phyloP scores from a whole-genome alignment of 306 rosid genomes.

The Lablab purpureus region DNA sequence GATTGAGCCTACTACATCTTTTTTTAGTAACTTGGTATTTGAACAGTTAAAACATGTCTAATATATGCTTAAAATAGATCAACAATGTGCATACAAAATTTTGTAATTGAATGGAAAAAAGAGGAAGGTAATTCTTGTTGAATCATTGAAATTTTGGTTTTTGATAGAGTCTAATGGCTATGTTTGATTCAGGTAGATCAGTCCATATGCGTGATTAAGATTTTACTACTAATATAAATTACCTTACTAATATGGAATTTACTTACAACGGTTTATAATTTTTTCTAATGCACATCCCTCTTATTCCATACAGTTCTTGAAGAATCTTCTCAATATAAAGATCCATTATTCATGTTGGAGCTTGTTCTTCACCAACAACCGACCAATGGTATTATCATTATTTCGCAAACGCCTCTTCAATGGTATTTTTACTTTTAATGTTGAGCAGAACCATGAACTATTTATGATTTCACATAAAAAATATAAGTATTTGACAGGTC shows the following conservation, averaged over 20 bases:
- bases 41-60: constrained; percentile 33
- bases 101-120: neutral
- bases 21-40: constrained; percentile 33
- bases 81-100: neutral
- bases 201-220: constrained; percentile 25
- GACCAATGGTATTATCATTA: constrained; percentile 53
- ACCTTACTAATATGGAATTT: neutral
- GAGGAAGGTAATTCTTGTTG: constrained; percentile 7
- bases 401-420: constrained; percentile 17
- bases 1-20: constrained; percentile 22
- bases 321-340: constrained; percentile 71
- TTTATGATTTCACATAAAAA: constrained; percentile 15
- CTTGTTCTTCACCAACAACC: constrained; percentile 56
- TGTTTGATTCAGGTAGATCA: constrained; percentile 32
- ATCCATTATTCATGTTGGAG: constrained; percentile 73
- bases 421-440: constrained; percentile 24
- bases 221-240: constrained; percentile 15
- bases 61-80: constrained; percentile 28
- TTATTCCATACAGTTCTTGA: constrained; percentile 65
- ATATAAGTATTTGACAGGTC: constrained; percentile 59
- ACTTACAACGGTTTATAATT: neutral
- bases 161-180: neutral
- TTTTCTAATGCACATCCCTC: constrained; percentile 29
- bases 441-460: neutral
- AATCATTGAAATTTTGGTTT: constrained; percentile 32